These are phyloP conservation scores for Cymbopogon flexuosus DNA, from an alignment of 202 grass and related monocot genomes.

Conservation along the genomic window DNA sequence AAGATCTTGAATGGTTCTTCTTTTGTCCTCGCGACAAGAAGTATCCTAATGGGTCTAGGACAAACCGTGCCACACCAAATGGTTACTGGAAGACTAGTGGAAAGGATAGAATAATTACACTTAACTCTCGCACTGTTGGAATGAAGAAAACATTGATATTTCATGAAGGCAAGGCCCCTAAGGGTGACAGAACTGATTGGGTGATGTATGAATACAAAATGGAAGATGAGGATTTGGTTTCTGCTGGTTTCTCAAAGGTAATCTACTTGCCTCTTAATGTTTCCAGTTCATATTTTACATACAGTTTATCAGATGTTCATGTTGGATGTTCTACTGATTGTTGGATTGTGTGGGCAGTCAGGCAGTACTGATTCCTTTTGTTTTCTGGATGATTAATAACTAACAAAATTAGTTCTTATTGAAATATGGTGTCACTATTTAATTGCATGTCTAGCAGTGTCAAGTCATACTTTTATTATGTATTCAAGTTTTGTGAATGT, in stretches of 20 bases:
- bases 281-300: background rate
- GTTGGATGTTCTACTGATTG: background rate
- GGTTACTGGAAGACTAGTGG: slow-evolving; percentile 97
- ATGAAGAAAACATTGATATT: slow-evolving; percentile 86
- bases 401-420: background rate
- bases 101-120: slow-evolving; percentile 60
- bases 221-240: slow-evolving; percentile 40
- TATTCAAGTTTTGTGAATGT: background rate
- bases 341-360: background rate
- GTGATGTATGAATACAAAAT: slow-evolving; percentile 97
- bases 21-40: slow-evolving; percentile 83
- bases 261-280: background rate
- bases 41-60: slow-evolving; percentile 73
- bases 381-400: background rate
- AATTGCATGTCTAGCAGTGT: background rate
- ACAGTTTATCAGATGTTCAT: background rate
- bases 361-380: background rate
- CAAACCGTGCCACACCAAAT: slow-evolving; percentile 73
- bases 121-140: slow-evolving; percentile 62
- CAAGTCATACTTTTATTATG: background rate
- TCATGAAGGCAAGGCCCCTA: slow-evolving; percentile 77
- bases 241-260: slow-evolving; percentile 71
- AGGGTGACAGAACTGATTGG: slow-evolving; percentile 78
- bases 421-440: background rate
- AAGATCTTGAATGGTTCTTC: slow-evolving; percentile 95